Conservation (phyloP, 1,284 basidiomycete species). For the Ustilago hordei region DNA sequence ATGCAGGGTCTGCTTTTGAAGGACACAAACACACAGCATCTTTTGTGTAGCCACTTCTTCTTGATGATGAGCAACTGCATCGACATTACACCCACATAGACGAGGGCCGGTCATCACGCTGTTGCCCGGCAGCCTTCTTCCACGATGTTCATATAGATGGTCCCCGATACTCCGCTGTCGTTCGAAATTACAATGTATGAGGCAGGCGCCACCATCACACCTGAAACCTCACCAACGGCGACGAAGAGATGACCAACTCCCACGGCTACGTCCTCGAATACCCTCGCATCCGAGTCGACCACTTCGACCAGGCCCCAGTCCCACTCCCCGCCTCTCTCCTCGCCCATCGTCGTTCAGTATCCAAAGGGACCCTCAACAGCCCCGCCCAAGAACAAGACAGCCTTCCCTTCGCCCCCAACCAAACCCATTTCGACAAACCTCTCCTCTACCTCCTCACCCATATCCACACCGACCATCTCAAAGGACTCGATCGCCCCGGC, state of each 20-base stretch:
- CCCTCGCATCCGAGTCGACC: conserved; percentile 61
- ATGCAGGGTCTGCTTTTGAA: conserved; percentile 37
- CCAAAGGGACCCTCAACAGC: background rate
- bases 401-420: conserved; percentile 25
- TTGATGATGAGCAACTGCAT: background rate
- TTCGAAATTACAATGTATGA: background rate
- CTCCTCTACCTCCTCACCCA: conserved; percentile 63
- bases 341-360: conserved; percentile 27
- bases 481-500: conserved; percentile 52
- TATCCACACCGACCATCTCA: conserved; percentile 66
- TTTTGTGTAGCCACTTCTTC: conserved; percentile 4
- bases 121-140: background rate
- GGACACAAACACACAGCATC: conserved; percentile 11
- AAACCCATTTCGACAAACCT: conserved; percentile 49
- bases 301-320: conserved; percentile 46
- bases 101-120: background rate
- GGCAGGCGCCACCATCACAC: background rate
- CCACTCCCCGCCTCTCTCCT: conserved; percentile 44
- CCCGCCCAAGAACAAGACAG: conserved; percentile 9
- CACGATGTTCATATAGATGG: background rate
- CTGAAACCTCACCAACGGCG: no score
- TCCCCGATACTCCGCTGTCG: background rate
- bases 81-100: background rate
- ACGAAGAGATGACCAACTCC: conserved; percentile 44
- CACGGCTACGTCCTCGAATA: conserved; percentile 62